Evolutionary conservation across 2,329 filamentous ascomycete species (phyloP), one percentile per base, ranked within the genome.

Genomic region (Orbilia blumenaviensis): DNA sequence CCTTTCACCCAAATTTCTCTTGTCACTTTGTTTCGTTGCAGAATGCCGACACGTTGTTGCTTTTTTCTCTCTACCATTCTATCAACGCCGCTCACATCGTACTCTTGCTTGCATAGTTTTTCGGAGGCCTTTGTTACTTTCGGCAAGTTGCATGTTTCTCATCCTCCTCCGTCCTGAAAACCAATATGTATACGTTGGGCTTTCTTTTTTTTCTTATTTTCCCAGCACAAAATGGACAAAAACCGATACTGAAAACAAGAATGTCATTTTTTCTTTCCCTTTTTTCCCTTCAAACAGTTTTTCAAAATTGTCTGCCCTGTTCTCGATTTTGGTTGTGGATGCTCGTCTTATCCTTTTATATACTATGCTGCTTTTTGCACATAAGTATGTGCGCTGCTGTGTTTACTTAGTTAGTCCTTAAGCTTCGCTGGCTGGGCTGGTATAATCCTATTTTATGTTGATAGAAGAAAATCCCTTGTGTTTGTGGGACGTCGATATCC

Each of bases 61-160:
- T 48, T 32, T 52, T 10, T 42, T 48, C 34, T 36, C 25, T 42
- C 50, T 67, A 14, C 36, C 10, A 44, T 63, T 52, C 14, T 21
- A 42, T 41, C 62, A 18, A 66, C 62, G 21, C 27, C 25, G 42
- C 23, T 38, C 46, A 68, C 54, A 58, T 21, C 68, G 69, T 63
- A 75, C 58, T 56, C 67, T 63, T 48, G 71, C 56, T 75, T 68
- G 56, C 56, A 52, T 61, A n/a, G 23, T 58, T 74, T n/a, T 67
- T 62, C 62, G 71, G 71, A 68, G 63, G 71, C 56, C 46, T 29
- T 41, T 34, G 54, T 56, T 60, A 29, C 63, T 75, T 75, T 75
- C 62, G 62, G 56, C 38, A 44, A 61, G 42, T 61, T 61, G 56
- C 56, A 27, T 29, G 34, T 61, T 23, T 44, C 29, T 23, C 34